A percentile compares a stretch with the other conserved stretches of the same genome.
Conservation (phyloP, 371 early-diverging fungal species). For the Choanephora cucurbitarum region DNA sequence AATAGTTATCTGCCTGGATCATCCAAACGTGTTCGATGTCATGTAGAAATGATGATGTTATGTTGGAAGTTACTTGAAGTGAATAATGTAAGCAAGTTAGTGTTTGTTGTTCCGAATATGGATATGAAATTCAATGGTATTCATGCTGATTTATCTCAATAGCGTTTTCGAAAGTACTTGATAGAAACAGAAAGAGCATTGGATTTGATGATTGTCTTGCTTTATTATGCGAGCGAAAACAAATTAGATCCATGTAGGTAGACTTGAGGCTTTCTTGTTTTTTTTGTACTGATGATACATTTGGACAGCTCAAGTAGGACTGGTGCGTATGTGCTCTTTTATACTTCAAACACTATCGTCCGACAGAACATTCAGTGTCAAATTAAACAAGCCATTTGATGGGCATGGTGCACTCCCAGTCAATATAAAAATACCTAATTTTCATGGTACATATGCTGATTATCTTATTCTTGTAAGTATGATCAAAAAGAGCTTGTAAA, state of each 20-base stretch:
- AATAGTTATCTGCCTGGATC: constrained; percentile 73
- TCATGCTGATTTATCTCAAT: too few relatives aligned
- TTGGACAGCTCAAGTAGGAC: constrained; percentile 76
- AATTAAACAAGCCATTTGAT: constrained; percentile 78
- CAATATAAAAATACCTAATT: constrained; percentile 69
- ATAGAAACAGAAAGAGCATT: constrained; percentile 75
- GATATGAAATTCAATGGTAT: too few relatives aligned
- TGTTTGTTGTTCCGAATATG: constrained; percentile 4
- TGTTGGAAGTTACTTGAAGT: constrained; percentile 75
- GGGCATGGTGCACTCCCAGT: constrained; percentile 66
- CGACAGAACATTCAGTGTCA: constrained; percentile 77
- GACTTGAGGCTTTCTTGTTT: too few relatives aligned
- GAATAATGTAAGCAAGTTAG: constrained; percentile 55
- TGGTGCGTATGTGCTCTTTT: constrained; percentile 80
- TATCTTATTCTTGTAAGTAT: constrained; percentile 69
- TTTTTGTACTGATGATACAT: too few relatives aligned
- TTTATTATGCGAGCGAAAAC: constrained; percentile 68
- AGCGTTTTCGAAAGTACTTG: constrained; percentile 71
- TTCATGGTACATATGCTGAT: constrained; percentile 83
- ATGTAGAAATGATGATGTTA: constrained; percentile 70
- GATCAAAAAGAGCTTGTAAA: too few relatives aligned
- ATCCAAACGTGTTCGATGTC: constrained; percentile 57
- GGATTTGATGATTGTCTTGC: constrained; percentile 63
- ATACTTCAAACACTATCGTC: constrained; percentile 83
- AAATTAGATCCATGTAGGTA: constrained; percentile 67